These are phyloP conservation scores for Aspergillus awamori DNA, from an alignment of 2,329 filamentous ascomycete species.

Conservation along the genomic window DNA sequence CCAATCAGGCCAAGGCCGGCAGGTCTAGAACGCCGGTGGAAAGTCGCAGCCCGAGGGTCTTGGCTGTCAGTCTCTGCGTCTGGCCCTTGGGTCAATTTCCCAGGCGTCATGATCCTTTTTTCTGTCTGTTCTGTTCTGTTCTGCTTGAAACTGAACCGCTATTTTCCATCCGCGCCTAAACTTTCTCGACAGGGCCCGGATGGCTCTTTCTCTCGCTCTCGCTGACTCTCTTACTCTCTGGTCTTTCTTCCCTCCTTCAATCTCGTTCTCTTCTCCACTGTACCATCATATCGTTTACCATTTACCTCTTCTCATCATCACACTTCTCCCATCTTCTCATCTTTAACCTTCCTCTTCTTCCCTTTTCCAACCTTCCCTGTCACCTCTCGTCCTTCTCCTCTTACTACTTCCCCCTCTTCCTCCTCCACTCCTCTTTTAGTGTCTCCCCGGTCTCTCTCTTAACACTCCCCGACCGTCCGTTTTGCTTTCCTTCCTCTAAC, in stretches of 20 bases:
- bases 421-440: conserved; percentile 10
- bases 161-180: conserved; percentile 18
- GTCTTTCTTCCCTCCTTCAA: conserved; percentile 14
- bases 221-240: no score
- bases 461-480: conserved; percentile 1
- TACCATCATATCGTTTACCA: conserved; percentile 19
- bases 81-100: conserved; percentile 19
- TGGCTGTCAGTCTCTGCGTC: conserved; percentile 18
- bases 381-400: conserved; percentile 12
- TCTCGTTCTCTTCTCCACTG: conserved; percentile 25
- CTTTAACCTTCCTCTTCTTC: conserved; percentile 14
- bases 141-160: conserved; percentile 11
- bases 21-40: conserved; percentile 27
- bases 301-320: conserved; percentile 11
- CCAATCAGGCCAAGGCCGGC: conserved; percentile 22
- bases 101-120: conserved; percentile 26
- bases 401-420: conserved; percentile 16
- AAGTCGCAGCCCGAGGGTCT: conserved; percentile 23
- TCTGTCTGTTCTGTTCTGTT: conserved; percentile 4
- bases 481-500: neutral
- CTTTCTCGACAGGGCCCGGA: conserved; percentile 13
- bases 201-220: conserved; percentile 21
- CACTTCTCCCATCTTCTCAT: conserved; percentile 15
- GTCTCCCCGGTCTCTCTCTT: neutral
- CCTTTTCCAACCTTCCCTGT: conserved; percentile 12